A percentile compares a stretch with the other conserved stretches of the same genome.
Conservation (phyloP, 768 basidiomycete species). For the Lyophyllum decastes region DNA sequence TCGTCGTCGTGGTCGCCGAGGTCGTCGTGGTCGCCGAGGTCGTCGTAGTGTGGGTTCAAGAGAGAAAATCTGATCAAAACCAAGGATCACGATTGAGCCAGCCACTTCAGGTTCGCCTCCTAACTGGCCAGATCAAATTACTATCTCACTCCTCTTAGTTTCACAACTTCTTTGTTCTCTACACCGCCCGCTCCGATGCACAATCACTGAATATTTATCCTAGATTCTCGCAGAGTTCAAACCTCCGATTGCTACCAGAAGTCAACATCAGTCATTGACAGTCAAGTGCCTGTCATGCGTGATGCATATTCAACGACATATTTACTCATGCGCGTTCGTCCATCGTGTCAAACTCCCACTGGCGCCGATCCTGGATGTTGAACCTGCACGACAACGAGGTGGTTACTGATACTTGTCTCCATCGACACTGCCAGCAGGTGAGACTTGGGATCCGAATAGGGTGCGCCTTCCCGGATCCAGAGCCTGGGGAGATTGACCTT, state of each 20-base stretch:
- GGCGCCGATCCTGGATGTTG: not conserved
- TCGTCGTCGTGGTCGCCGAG: not conserved
- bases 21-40: slow-evolving; percentile 4
- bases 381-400: no score
- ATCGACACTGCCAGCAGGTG: no score
- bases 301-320: not conserved
- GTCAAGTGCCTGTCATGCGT: not conserved
- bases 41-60: slow-evolving; percentile 10
- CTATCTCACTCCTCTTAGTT: not conserved
- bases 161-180: not conserved
- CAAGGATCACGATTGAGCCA: slow-evolving; percentile 12
- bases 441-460: not conserved
- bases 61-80: slow-evolving; percentile 4
- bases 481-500: not conserved
- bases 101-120: slow-evolving; percentile 14
- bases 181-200: not conserved
- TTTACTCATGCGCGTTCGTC: not conserved
- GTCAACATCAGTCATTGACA: not conserved
- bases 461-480: not conserved
- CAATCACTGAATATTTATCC: not conserved
- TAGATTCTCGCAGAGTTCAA: not conserved
- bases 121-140: not conserved
- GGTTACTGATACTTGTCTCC: not conserved
- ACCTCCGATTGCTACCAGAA: no score
- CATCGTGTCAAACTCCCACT: not conserved